Conservation (phyloP, 805 yeast species). For the Lipomyces chichibuensis region DNA sequence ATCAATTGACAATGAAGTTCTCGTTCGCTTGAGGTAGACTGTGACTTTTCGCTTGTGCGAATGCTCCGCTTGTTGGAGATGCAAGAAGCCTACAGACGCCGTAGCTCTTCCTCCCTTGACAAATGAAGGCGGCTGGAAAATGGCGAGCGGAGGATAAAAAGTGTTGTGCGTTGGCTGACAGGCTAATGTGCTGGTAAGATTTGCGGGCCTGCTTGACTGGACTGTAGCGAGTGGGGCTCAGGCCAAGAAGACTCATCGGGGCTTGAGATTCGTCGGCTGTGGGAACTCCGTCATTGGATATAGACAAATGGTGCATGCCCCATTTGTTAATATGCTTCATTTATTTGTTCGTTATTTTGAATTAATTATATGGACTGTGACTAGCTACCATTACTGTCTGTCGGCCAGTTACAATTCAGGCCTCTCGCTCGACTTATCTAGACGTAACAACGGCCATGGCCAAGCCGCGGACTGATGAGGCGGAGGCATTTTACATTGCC, state of each 20-base stretch:
- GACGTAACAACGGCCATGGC: neutral
- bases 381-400: neutral
- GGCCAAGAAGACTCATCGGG: neutral
- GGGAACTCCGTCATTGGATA: no score
- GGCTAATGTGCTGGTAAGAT: conserved; percentile 2
- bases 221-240: neutral
- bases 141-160: neutral
- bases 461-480: conserved; percentile 47
- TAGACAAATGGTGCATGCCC: no score
- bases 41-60: neutral
- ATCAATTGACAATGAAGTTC: neutral
- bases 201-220: neutral
- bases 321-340: no score
- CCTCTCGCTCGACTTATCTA: no score
- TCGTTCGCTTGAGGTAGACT: neutral
- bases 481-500: conserved; percentile 60
- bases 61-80: neutral
- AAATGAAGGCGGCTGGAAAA: neutral
- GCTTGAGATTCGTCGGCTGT: no score
- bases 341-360: neutral
- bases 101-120: neutral
- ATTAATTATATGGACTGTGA: neutral
- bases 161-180: neutral
- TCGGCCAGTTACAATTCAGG: neutral
- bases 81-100: neutral